Percentiles rank a stretch among this genome's conserved stretches.
Evolutionary conservation across 441 rosid genomes (phyloP).

Genomic region (Populus hybrid): DNA sequence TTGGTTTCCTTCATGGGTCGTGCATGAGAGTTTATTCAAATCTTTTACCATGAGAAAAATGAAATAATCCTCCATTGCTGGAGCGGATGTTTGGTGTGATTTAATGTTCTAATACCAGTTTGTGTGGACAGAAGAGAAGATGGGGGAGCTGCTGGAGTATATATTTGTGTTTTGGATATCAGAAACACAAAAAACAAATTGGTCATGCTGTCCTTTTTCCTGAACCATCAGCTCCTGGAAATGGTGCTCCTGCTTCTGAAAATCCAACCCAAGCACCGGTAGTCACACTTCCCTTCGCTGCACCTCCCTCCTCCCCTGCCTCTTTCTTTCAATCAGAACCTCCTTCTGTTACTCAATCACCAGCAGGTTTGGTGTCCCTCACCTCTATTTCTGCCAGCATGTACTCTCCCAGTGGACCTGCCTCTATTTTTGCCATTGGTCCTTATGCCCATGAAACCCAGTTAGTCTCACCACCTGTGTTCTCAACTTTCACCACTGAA

Average conservation of each 20-base stretch:
- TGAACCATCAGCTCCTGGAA: constrained; percentile 38
- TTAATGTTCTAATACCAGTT: constrained; percentile 11
- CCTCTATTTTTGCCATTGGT: constrained; percentile 86
- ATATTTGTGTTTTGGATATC: constrained; percentile 73
- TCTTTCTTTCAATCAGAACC: constrained; percentile 93
- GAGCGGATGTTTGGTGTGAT: not conserved
- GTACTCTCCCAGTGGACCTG: constrained; percentile 70
- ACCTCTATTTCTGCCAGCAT: constrained; percentile 59
- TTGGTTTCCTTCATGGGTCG: not conserved
- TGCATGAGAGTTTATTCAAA: not conserved
- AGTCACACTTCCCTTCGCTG: constrained; percentile 64
- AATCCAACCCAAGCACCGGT: constrained; percentile 38
- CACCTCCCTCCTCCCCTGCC: constrained; percentile 97
- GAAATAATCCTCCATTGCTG: not conserved
- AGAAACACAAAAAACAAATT: constrained; percentile 56
- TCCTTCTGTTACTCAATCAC: constrained; percentile 81
- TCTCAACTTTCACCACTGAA: constrained; percentile 86
- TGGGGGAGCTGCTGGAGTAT: constrained; percentile 68
- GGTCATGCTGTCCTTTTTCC: constrained; percentile 62
- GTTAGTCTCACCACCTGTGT: constrained; percentile 88
- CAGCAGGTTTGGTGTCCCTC: constrained; percentile 56
- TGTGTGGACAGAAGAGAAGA: constrained; percentile 51
- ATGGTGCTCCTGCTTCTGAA: constrained; percentile 37
- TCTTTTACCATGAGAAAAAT: not conserved
- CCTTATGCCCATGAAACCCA: constrained; percentile 94